Conservation (phyloP, 805 yeast species). For the Yarrowia sp. region DNA sequence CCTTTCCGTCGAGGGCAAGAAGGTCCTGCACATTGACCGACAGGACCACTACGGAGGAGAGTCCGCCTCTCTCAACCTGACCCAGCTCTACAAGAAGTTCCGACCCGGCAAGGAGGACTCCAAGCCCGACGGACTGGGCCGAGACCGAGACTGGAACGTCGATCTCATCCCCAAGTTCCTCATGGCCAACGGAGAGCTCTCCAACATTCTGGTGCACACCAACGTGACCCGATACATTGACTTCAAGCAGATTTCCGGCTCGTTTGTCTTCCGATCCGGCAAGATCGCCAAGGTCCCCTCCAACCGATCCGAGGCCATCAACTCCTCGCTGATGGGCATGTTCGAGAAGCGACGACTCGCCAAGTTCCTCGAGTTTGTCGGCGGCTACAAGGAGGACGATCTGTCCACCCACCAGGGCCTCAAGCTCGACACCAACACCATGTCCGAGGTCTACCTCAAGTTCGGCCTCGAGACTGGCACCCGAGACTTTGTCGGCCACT, state of each 20-base stretch:
- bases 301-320: constrained; percentile 84
- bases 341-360: constrained; percentile 96
- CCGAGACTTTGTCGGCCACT: constrained; percentile 94
- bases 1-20: constrained; percentile 95
- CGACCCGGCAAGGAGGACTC: constrained; percentile 70
- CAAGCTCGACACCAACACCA: constrained; percentile 80
- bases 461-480: constrained; percentile 92
- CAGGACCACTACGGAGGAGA: constrained; percentile 93
- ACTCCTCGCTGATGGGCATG: constrained; percentile 89
- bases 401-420: constrained; percentile 76
- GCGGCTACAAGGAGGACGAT: constrained; percentile 75
- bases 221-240: constrained; percentile 95
- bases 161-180: constrained; percentile 94
- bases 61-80: constrained; percentile 40
- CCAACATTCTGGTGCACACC: constrained; percentile 91
- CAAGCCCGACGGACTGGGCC: constrained; percentile 64
- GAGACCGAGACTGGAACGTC: constrained; percentile 97
- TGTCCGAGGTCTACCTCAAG: constrained; percentile 85
- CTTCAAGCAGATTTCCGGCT: constrained; percentile 94
- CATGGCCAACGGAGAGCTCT: constrained; percentile 97
- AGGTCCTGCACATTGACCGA: constrained; percentile 92
- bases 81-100: constrained; percentile 73
- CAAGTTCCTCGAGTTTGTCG: constrained; percentile 84
- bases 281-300: constrained; percentile 93
- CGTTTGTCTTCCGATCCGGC: constrained; percentile 87